Conservation (phyloP, 129 eudicot genomes). For the Logfia minima region DNA sequence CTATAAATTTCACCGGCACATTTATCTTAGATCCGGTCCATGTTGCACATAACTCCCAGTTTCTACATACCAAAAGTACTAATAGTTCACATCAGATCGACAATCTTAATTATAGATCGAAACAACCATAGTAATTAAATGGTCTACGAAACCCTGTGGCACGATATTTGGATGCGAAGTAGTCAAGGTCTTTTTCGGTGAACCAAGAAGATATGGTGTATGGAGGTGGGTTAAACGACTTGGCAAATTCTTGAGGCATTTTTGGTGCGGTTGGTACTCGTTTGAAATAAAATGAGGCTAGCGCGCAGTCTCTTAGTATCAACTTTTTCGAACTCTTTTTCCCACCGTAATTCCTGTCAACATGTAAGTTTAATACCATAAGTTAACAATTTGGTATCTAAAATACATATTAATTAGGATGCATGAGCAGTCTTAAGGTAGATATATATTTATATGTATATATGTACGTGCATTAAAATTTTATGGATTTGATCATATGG, state of each 20-base stretch:
- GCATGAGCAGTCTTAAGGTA: too few relatives aligned
- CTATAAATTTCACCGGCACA: slow-evolving; percentile 71
- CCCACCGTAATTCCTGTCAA: slow-evolving; percentile 69
- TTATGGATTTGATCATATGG: not conserved
- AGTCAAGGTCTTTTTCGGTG: slow-evolving; percentile 64
- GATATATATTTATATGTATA: too few relatives aligned
- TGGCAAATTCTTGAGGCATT: slow-evolving; percentile 48
- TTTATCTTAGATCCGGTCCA: slow-evolving; percentile 62
- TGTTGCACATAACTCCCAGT: slow-evolving; percentile 72
- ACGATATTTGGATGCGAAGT: slow-evolving; percentile 61
- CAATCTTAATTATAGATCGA: not conserved
- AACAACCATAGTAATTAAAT: slow-evolving; percentile 14
- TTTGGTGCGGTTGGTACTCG: slow-evolving; percentile 50
- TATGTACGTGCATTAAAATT: too few relatives aligned
- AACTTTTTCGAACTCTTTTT: slow-evolving; percentile 63
- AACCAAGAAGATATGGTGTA: slow-evolving; percentile 65
- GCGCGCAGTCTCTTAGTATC: slow-evolving; percentile 46
- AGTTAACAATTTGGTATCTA: too few relatives aligned
- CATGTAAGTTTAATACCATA: not conserved
- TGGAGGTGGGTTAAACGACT: slow-evolving; percentile 33
- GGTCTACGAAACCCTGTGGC: slow-evolving; percentile 22
- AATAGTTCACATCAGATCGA: not conserved
- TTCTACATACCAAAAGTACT: slow-evolving; percentile 37
- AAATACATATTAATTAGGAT: too few relatives aligned
- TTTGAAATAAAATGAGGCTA: slow-evolving; percentile 38